These are phyloP conservation scores for Arthrobotrys musiformis DNA, from an alignment of 2,329 filamentous ascomycete genomes.

Conservation along the genomic window DNA sequence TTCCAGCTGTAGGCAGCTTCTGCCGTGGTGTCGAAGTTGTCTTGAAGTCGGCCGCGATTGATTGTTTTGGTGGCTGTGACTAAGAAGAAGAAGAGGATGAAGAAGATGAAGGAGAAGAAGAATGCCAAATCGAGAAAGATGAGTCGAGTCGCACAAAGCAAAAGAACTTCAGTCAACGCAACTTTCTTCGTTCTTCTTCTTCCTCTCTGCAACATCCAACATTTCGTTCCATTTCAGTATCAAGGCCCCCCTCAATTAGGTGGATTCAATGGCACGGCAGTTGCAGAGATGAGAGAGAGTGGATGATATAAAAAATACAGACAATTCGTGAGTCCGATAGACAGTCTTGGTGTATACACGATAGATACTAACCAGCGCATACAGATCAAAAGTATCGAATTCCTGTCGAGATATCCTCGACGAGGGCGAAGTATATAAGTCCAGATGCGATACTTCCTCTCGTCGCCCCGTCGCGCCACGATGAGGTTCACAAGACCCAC, in stretches of 20 bases:
- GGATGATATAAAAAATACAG: too few species aligned
- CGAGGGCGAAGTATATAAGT: background rate
- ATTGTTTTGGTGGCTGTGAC: background rate
- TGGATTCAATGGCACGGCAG: too few species aligned
- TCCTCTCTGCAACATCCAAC: background rate
- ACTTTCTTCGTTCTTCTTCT: too few species aligned
- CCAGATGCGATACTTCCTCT: background rate
- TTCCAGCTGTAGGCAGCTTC: background rate
- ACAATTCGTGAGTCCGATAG: too few species aligned
- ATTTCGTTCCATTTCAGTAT: too few species aligned
- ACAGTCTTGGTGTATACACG: too few species aligned
- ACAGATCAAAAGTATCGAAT: too few species aligned
- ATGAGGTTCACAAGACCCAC: slow-evolving; percentile 5
- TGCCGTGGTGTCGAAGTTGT: background rate
- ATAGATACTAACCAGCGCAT: too few species aligned
- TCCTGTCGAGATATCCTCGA: background rate
- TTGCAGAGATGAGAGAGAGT: too few species aligned
- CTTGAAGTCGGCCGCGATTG: background rate
- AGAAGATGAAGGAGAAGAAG: background rate
- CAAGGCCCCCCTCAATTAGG: too few species aligned
- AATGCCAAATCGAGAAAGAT: background rate
- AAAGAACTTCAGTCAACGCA: slow-evolving; percentile 19
- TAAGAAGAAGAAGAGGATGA: background rate
- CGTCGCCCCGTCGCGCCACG: background rate
- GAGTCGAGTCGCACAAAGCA: slow-evolving; percentile 43